Evolutionary conservation across 2,329 filamentous ascomycete species (phyloP), one percentile per base, ranked within the genome.

Genomic region (Hymenoscyphus salicellus): DNA sequence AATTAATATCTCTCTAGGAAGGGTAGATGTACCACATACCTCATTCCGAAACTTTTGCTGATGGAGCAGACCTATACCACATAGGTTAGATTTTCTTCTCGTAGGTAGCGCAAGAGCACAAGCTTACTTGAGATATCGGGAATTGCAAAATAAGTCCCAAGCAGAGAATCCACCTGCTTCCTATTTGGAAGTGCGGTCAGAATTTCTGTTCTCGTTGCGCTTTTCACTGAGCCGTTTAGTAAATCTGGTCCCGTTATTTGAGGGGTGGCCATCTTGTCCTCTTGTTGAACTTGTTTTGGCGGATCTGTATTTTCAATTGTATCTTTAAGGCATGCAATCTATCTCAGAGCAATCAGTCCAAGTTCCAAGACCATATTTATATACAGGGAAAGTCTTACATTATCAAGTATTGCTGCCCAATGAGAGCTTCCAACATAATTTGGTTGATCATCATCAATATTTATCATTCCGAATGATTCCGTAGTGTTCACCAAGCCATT

Each of bases 251-350:
- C 67, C 17, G 41, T 36, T 11, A 28, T 58, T 20, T 52, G 55
- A 23, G 33, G 32, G n/a, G 2, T 30, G 8, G 11, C 20, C 41
- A n/a, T 62, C 33, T 36, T 36, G 36, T 64, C 59, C 57, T 59
- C 55, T 55, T 55, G 55, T 46, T 52, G 38, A 32, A 10, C 26
- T 30, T 30, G 30, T 33, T 56, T 56, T 26, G 58, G 57, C 28
- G 36, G 52, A 17, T 23, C 79, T 76, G 2, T 56, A 16, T 59
- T 59, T 71, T 73, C 60, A 73, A 85, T 80, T 71, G 85, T 84
- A 68, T 84, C 86, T 72, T 86, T 86, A 26, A 86, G 74, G 49
- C 85, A 83, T 67, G 86, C 82, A 55, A 87, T 86, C 82, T 86
- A 68, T 58, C 32, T 17, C 3, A 30, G 11, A 3, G 26, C 33